Evolutionary conservation across 495 filamentous ascomycete species (phyloP).

Genomic region (Barbatosphaeria neglecta): DNA sequence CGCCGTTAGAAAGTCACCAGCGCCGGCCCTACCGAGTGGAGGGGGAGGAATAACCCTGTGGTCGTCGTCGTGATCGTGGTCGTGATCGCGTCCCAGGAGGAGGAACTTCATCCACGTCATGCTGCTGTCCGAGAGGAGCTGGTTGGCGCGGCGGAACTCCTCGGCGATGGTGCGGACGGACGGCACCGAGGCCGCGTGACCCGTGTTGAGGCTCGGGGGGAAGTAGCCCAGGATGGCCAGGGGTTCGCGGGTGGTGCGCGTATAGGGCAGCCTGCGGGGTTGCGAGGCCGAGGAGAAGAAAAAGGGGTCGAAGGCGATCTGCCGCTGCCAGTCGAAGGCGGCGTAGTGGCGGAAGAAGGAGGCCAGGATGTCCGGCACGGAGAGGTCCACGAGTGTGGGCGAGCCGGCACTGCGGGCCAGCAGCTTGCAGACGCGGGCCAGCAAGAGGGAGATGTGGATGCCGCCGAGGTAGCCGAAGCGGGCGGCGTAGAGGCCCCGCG

Average conservation of each 20-base stretch:
- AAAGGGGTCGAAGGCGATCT: conserved; percentile 39
- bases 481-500: conserved; percentile 43
- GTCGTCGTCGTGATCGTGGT: background rate
- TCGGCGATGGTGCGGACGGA: conserved; percentile 32
- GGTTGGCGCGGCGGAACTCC: conserved; percentile 35
- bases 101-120: conserved; percentile 33
- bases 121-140: conserved; percentile 14
- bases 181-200: conserved; percentile 31
- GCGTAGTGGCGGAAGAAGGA: conserved; percentile 51
- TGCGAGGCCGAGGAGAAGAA: conserved; percentile 23
- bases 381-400: conserved; percentile 4
- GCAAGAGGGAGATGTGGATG: conserved; percentile 45
- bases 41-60: background rate
- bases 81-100: conserved; percentile 2
- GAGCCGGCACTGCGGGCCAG: conserved; percentile 12
- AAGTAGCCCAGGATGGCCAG: conserved; percentile 45
- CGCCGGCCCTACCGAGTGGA: too few relatives aligned
- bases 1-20: conserved; percentile 33
- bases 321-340: conserved; percentile 36
- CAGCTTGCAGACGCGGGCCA: conserved; percentile 41
- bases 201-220: conserved; percentile 42
- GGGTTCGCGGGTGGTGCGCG: conserved; percentile 38
- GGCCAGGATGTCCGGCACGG: conserved; percentile 29
- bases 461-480: conserved; percentile 47
- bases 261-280: conserved; percentile 25